Evolutionary conservation across 1,284 basidiomycete species (phyloP), one percentile per base, ranked within the genome.

Genomic region (Puccinia coronata): DNA sequence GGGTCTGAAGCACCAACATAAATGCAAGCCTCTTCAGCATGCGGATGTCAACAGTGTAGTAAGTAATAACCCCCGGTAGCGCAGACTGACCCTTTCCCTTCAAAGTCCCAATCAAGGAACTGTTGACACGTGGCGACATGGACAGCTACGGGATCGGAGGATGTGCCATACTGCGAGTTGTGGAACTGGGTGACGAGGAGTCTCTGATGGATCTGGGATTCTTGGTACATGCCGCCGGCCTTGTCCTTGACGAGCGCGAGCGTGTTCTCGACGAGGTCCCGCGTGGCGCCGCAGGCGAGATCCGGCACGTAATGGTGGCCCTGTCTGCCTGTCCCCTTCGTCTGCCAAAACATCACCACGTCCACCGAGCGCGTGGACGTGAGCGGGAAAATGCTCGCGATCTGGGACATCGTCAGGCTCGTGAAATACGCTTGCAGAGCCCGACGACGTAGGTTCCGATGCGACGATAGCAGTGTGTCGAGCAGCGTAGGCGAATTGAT

Each of bases 141-240:
- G 55, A 92, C 87, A 1, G 88, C 87, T 0, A 92, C 81, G 4
- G 95, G 94, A 84, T 94, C 90, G 88, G 91, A 87, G 79, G 94
- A 92, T 43, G 85, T 84, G 82, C 94, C 94, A 90, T 93, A 92
- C 84, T 92, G 91, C 82, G 91, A 92, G 4, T 88, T 86, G 67
- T 90, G 87, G 39, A 96, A 89, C 5, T 90, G 89, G 43, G 90
- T 88, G 67, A 94, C 85, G 41, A 96, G 87, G 65, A 90, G 90
- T 82, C 87, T 86, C 84, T 91, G 90, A 86, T 94, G 90, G 72
- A 91, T 88, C 80, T 90, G 90, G 5, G 93, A 95, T 87, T 96
- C 94, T 25, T 93, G 93, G 85, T 94, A 97, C 90, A 96, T 93
- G 82, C 91, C 84, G 1, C 94, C 82, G 91, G 90, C 84, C 90